Evolutionary conservation across 2,329 filamentous ascomycete species (phyloP).

Genomic region (Venturia effusa): DNA sequence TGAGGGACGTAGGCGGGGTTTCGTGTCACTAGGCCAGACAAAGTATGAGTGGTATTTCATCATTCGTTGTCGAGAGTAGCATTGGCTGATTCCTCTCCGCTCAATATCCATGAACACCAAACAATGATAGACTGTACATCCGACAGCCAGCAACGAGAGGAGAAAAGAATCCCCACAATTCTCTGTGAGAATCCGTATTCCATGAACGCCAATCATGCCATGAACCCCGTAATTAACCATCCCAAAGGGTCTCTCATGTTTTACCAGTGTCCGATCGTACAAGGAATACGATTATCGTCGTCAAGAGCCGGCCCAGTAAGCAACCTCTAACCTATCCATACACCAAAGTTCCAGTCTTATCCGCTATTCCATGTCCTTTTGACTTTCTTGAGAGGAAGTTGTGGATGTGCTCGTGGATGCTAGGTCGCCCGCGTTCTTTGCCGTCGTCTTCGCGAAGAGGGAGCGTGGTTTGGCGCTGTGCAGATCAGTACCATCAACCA

Average conservation of each 20-base stretch:
- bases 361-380: background rate
- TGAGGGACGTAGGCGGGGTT: too few species aligned
- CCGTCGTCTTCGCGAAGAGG: constrained; percentile 30
- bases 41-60: too few species aligned
- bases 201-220: background rate
- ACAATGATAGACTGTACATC: constrained; percentile 1
- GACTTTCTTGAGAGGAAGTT: background rate
- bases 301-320: background rate
- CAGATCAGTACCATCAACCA: background rate
- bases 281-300: background rate
- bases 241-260: background rate
- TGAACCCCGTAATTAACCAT: background rate
- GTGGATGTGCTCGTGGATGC: constrained; percentile 14
- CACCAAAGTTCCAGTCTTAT: background rate
- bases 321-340: background rate
- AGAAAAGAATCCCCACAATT: background rate
- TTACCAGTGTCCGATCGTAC: background rate
- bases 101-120: background rate
- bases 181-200: background rate
- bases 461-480: constrained; percentile 15
- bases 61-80: background rate
- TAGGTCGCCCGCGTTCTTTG: constrained; percentile 26
- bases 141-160: background rate
- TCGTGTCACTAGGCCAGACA: too few species aligned
- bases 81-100: background rate